Conservation (phyloP, 257 asterid genomes). For the Fraxinus excelsior region DNA sequence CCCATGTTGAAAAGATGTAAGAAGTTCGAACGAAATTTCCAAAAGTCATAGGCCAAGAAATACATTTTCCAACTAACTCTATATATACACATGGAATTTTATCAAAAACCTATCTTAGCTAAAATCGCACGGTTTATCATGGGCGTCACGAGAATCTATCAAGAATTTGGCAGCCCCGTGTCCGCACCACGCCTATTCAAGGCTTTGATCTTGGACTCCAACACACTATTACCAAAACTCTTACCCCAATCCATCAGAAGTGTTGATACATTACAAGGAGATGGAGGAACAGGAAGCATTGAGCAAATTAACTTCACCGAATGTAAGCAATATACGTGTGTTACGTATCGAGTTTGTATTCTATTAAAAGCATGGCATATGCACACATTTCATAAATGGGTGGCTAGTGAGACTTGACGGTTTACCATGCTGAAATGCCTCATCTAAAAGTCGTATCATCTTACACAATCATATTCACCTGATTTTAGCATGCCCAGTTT, state of each 20-base stretch:
- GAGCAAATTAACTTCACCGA: constrained; percentile 47
- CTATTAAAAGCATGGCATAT: neutral
- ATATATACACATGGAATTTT: neutral
- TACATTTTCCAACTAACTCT: neutral
- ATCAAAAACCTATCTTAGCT: neutral
- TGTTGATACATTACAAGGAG: constrained; percentile 36
- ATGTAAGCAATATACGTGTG: constrained; percentile 22
- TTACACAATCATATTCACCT: neutral
- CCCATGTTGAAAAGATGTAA: neutral
- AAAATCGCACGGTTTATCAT: constrained; percentile 18
- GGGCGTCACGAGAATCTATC: constrained; percentile 35
- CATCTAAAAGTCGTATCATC: too few species aligned
- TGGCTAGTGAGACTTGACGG: too few species aligned
- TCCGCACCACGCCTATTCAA: constrained; percentile 36
- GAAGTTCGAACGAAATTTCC: neutral
- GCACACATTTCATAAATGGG: neutral
- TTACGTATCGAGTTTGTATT: neutral
- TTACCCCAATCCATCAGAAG: constrained; percentile 43
- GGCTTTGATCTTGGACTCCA: constrained; percentile 49
- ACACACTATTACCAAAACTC: constrained; percentile 42
- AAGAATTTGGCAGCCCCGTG: constrained; percentile 32
- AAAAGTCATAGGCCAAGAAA: too few species aligned
- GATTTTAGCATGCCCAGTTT: neutral
- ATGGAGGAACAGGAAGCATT: constrained; percentile 49
- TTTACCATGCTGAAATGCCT: too few species aligned